A percentile compares a stretch with the other conserved stretches of the same genome.
Conservation (phyloP, 768 basidiomycete genomes). For the Tricholoma flavovirens region DNA sequence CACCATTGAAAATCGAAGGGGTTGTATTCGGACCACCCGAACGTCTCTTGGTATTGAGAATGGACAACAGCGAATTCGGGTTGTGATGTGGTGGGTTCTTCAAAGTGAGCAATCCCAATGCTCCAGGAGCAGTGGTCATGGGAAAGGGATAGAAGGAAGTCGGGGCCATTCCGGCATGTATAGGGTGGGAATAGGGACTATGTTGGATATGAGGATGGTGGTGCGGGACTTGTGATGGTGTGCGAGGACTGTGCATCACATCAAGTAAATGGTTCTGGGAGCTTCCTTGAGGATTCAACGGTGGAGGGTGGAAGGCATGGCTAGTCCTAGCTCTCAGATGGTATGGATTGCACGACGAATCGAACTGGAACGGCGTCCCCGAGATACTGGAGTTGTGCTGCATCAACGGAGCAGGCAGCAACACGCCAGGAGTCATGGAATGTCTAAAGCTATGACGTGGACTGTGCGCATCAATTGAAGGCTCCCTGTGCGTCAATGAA, state of each 20-base stretch:
- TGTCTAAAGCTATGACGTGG: constrained; percentile 7
- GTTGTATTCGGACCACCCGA: neutral
- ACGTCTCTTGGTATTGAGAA: constrained; percentile 1
- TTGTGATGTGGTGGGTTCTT: neutral
- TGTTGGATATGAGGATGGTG: neutral
- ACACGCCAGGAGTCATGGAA: constrained; percentile 1
- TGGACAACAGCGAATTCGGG: constrained; percentile 3
- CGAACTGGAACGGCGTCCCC: neutral
- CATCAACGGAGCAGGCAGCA: neutral
- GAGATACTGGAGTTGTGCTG: neutral
- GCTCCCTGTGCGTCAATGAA: constrained; percentile 25
- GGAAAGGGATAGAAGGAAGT: neutral
- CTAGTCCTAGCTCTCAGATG: constrained; percentile 46
- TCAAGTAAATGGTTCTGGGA: constrained; percentile 43
- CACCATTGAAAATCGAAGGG: neutral
- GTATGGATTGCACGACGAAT: constrained; percentile 22
- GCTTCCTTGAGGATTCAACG: constrained; percentile 30
- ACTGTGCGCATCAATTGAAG: constrained; percentile 4
- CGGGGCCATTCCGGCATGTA: neutral
- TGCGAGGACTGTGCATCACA: constrained; percentile 33
- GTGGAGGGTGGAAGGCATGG: constrained; percentile 34
- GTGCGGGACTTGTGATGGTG: constrained; percentile 2
- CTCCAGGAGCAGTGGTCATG: neutral
- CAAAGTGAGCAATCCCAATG: neutral
- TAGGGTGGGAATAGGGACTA: neutral